phyloP scores from a whole-genome alignment of 225 moss, liverwort and hornwort genomes.

The Pseudisothecium myosuroides region DNA sequence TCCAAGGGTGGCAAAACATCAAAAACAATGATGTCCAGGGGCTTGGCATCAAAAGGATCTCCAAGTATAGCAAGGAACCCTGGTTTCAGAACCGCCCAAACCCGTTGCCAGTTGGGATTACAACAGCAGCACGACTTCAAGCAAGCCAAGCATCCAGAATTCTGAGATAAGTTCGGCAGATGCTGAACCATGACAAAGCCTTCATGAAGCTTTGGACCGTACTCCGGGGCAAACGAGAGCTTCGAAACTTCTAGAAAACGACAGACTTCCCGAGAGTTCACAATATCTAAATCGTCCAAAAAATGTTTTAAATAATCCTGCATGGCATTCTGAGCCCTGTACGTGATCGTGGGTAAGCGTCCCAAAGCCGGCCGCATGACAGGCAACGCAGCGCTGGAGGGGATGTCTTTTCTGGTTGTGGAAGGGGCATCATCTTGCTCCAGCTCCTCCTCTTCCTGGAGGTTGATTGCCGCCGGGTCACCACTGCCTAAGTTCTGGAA shows the following conservation, averaged over 20 bases:
- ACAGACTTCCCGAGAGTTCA: constrained; percentile 48
- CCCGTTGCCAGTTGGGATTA: constrained; percentile 47
- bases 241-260: constrained; percentile 51
- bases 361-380: constrained; percentile 66
- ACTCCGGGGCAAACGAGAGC: constrained; percentile 55
- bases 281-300: constrained; percentile 51
- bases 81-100: constrained; percentile 58
- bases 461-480: constrained; percentile 23
- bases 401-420: constrained; percentile 33
- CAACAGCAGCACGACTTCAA: constrained; percentile 45
- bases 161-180: constrained; percentile 26
- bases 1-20: constrained; percentile 45
- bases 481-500: constrained; percentile 46
- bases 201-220: constrained; percentile 53
- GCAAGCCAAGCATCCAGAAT: constrained; percentile 31
- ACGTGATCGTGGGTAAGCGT: constrained; percentile 49
- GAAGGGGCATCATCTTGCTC: constrained; percentile 36
- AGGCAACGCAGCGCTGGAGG: constrained; percentile 49
- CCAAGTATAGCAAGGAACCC: constrained; percentile 49
- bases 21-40: constrained; percentile 51
- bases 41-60: constrained; percentile 49
- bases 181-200: constrained; percentile 58
- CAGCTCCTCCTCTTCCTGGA: constrained; percentile 32
- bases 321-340: constrained; percentile 49
- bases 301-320: constrained; percentile 54